phyloP scores from a whole-genome alignment of 2,329 filamentous ascomycete genomes.

The Trichoderma koningiopsis region DNA sequence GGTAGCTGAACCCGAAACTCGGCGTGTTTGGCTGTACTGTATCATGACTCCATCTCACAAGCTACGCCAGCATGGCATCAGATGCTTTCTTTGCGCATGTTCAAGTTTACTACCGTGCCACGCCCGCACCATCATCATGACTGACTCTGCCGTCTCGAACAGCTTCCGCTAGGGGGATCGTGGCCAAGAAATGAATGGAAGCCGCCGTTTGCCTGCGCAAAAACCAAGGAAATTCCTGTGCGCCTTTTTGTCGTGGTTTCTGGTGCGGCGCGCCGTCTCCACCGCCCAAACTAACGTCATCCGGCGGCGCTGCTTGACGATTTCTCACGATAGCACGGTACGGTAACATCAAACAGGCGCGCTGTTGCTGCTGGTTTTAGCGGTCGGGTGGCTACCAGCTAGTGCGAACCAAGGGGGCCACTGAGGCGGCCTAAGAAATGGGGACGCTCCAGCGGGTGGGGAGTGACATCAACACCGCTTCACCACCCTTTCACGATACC shows the following conservation, averaged over 20 bases:
- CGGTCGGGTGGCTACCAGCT: background rate
- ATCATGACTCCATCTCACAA: background rate
- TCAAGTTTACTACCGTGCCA: background rate
- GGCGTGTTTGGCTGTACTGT: background rate
- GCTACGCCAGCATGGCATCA: background rate
- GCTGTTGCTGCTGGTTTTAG: background rate
- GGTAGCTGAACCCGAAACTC: background rate
- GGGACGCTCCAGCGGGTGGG: background rate
- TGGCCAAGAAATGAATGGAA: background rate
- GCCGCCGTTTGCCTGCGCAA: background rate
- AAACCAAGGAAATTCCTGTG: constrained; percentile 21
- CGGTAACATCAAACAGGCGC: no score
- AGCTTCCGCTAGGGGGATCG: background rate
- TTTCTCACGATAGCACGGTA: background rate
- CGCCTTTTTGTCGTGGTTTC: constrained; percentile 12
- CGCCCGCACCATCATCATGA: background rate
- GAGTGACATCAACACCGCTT: constrained; percentile 24
- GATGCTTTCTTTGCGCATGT: background rate
- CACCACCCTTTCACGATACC: constrained; percentile 7
- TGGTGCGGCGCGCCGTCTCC: background rate
- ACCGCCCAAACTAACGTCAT: constrained; percentile 19
- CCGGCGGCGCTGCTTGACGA: background rate
- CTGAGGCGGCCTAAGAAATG: background rate
- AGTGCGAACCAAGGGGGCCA: background rate
- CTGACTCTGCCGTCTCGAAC: background rate